A percentile compares a stretch with the other conserved stretches of the same genome.
These are phyloP conservation scores for Euphorbia pulcherrima DNA, from an alignment of 345 rosid species.

Conservation along the genomic window DNA sequence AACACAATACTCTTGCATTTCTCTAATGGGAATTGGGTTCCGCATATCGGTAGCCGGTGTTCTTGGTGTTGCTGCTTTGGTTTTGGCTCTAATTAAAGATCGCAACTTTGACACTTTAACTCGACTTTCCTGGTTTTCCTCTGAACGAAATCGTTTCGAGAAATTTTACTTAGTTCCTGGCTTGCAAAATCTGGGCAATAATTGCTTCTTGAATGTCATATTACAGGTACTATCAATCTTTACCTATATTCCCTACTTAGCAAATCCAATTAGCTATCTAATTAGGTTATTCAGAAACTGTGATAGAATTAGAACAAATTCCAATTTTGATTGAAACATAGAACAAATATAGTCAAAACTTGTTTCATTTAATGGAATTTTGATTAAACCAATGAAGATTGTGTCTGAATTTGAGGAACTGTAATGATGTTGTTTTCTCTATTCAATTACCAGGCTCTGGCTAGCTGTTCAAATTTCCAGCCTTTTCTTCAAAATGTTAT, in stretches of 20 bases:
- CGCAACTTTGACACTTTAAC: conserved; percentile 30
- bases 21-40: not conserved
- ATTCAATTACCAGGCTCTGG: conserved; percentile 57
- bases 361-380: not conserved
- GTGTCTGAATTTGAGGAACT: not conserved
- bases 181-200: conserved; percentile 71
- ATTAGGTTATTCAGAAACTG: conserved; percentile 2
- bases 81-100: conserved; percentile 43
- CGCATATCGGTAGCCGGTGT: conserved; percentile 43
- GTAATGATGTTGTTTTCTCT: not conserved
- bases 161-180: conserved; percentile 58
- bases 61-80: conserved; percentile 52
- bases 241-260: conserved; percentile 1
- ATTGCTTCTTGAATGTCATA: conserved; percentile 78
- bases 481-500: conserved; percentile 52
- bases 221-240: conserved; percentile 55
- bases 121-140: conserved; percentile 26
- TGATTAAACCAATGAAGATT: too few relatives aligned
- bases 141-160: conserved; percentile 20
- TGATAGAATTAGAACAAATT: not conserved
- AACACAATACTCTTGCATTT: not conserved
- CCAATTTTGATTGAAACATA: not conserved
- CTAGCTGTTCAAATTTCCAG: conserved; percentile 62
- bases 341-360: not conserved
- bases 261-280: not conserved